Evolutionary conservation across 176 grass and related monocot genomes (phyloP).

Genomic region (Areca catechu): DNA sequence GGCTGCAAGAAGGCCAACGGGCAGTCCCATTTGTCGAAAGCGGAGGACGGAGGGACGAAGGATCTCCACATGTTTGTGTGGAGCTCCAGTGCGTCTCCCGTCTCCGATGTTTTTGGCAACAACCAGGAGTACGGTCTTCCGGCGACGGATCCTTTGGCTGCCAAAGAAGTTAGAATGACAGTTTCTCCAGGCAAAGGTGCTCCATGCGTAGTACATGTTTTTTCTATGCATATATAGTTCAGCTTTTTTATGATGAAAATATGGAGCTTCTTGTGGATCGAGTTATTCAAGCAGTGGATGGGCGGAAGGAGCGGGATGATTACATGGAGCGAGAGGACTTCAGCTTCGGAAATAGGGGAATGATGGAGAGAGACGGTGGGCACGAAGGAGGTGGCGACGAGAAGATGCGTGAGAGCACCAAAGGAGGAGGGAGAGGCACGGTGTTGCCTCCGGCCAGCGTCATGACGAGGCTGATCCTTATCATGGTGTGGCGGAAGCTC

Average conservation of each 20-base stretch:
- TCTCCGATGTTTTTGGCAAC: not conserved
- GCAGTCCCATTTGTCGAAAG: not conserved
- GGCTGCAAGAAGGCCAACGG: conserved; percentile 1
- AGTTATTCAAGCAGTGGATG: not conserved
- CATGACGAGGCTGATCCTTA: conserved; percentile 11
- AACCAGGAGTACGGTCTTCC: conserved; percentile 4
- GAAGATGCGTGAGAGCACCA: not conserved
- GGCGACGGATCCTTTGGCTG: conserved; percentile 4
- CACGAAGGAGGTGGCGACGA: no score
- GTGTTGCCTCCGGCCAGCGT: conserved; percentile 8
- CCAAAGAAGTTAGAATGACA: conserved; percentile 1
- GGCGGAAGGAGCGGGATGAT: conserved; percentile 10
- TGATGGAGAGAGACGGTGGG: no score
- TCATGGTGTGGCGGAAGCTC: conserved; percentile 18
- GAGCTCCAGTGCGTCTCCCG: no score
- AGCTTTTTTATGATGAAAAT: no score
- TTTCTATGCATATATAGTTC: no score
- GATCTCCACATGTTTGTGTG: no score
- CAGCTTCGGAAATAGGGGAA: conserved; percentile 2
- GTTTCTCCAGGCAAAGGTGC: conserved; percentile 5
- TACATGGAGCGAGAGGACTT: conserved; percentile 3
- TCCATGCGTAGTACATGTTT: no score
- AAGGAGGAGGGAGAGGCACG: conserved; percentile 4
- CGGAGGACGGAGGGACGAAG: not conserved
- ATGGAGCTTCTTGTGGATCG: not conserved